Conservation (phyloP, 2,329 filamentous ascomycete species). For the Penicillium sp. region DNA sequence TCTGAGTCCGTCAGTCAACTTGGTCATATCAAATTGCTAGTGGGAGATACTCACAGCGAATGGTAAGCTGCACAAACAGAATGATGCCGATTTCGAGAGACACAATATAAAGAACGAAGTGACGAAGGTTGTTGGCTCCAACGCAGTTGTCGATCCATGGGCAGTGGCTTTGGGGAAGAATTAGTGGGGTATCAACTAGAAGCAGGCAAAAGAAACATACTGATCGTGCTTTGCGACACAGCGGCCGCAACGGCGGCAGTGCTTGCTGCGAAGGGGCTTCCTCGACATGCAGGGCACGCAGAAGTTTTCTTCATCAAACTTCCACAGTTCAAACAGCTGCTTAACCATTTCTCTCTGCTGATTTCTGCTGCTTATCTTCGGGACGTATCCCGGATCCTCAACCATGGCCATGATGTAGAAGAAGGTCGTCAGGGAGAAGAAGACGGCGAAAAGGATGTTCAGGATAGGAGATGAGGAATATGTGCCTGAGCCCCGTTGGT, state of each 20-base stretch:
- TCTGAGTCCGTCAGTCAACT: conserved; percentile 44
- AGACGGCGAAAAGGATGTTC: conserved; percentile 68
- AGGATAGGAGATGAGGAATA: conserved; percentile 63
- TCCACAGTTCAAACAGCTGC: conserved; percentile 75
- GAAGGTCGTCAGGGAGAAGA: conserved; percentile 65
- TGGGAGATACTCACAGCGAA: conserved; percentile 57
- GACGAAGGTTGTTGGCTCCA: conserved; percentile 89
- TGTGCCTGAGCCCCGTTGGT: conserved; percentile 47
- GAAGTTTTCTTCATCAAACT: conserved; percentile 91
- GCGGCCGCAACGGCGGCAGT: conserved; percentile 83
- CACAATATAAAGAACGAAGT: conserved; percentile 88
- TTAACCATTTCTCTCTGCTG: conserved; percentile 87
- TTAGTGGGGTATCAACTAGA: conserved; percentile 5
- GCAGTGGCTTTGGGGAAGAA: conserved; percentile 66
- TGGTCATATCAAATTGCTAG: background rate
- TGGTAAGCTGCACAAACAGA: conserved; percentile 64
- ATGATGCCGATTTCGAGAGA: conserved; percentile 70
- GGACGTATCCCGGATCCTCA: conserved; percentile 86
- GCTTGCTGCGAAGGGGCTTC: conserved; percentile 87
- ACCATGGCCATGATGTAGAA: conserved; percentile 86
- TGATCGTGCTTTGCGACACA: conserved; percentile 97
- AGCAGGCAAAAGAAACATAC: conserved; percentile 51
- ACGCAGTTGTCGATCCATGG: conserved; percentile 98
- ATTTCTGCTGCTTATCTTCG: conserved; percentile 80
- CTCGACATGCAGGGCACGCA: conserved; percentile 93